Base-by-base conservation (phyloP, 2,329 filamentous ascomycete genomes). In the Cladophialophora carrionii region DNA sequence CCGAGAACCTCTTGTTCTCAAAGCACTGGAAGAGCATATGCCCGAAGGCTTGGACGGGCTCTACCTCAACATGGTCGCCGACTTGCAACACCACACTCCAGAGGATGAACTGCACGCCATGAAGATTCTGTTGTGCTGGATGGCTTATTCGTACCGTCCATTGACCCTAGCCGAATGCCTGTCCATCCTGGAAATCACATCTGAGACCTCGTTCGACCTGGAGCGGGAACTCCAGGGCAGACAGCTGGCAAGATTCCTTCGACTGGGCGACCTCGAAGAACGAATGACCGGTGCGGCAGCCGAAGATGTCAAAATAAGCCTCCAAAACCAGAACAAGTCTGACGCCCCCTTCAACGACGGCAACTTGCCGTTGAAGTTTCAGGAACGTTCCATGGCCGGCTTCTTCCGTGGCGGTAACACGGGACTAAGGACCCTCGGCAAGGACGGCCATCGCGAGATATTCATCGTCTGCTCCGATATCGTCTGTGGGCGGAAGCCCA, bases 391-490 rank as follows among this genome's bases (percentile, higher is more conserved):
- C 24, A 61, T 61, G 57, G 22, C 24, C 37, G 57, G 29, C 1
- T 61, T 61, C 22, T 61, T 61, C 48, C 46, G 57, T 26, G 26
- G 41, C 31, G 57, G 29, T 14, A 9, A 32, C 3, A 9, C 14
- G 17, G 57, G 43, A 1, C 31, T 61, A 22, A 32, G 57, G 26
- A 61, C 57, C 12, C 8, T 48, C 5, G 46, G 14, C 10, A 22
- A 46, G 22, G 29, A 32, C 24, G 57, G 20, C 14, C 24, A 61
- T 22, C 48, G 57, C n/a, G 46, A 52, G 48, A 61, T 61, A 37
- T 61, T 61, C 29, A 34, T 61, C 29, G 14, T 53, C 32, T 61
- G 57, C 31, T 61, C 57, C n/a, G 46, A 61, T 8, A 61, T 61
- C n/a, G 46, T 61, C n/a, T 61, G 57, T 29, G 29, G 29, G 46